These are phyloP conservation scores for Melampsora larici-populina DNA, from an alignment of 1,284 basidiomycete species.

Conservation along the genomic window DNA sequence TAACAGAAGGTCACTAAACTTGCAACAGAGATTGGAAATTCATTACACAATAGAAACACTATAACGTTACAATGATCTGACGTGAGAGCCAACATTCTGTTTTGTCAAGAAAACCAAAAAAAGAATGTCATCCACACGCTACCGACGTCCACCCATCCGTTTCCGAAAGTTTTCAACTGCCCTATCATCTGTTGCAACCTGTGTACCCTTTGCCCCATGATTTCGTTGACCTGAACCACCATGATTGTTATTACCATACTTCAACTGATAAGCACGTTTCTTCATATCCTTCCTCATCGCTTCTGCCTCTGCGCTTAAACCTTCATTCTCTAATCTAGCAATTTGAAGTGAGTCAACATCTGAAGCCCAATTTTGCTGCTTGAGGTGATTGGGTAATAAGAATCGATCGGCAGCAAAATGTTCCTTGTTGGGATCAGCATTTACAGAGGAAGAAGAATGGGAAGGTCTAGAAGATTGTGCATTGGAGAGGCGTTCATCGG, in stretches of 20 bases:
- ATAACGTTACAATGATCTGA: too few species aligned
- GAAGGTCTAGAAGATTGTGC: neutral
- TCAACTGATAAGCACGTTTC: constrained; percentile 32
- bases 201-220: constrained; percentile 14
- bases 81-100: too few species aligned
- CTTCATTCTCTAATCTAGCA: constrained; percentile 32
- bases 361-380: constrained; percentile 3
- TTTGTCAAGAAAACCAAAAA: neutral
- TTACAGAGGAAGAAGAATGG: neutral
- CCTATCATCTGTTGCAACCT: constrained; percentile 38
- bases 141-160: constrained; percentile 39
- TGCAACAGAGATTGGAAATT: too few species aligned
- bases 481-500: constrained; percentile 64
- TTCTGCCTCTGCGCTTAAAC: constrained; percentile 27
- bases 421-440: neutral
- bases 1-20: too few species aligned
- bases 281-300: constrained; percentile 25
- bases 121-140: neutral
- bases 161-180: constrained; percentile 42
- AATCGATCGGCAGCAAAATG: constrained; percentile 41
- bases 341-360: constrained; percentile 36
- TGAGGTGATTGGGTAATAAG: constrained; percentile 28
- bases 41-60: too few species aligned
- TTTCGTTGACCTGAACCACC: constrained; percentile 14
- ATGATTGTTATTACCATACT: constrained; percentile 33